These are phyloP conservation scores for Tetrahymena elliotti DNA, from an alignment of 73 alveolate genomes.

Conservation along the genomic window DNA sequence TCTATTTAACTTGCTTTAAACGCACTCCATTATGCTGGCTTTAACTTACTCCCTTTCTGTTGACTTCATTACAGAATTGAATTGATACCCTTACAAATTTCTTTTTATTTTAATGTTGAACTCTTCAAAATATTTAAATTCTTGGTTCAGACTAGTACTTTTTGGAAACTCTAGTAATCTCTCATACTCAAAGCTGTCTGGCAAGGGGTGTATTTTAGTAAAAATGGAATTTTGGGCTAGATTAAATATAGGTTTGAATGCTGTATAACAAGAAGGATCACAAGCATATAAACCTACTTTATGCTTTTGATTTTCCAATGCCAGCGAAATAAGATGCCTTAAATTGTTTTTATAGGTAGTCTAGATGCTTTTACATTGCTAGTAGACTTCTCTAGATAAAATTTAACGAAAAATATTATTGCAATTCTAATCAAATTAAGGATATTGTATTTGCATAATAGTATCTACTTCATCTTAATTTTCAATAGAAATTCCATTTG, in stretches of 20 bases:
- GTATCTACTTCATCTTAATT: not conserved
- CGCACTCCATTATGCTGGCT: not conserved
- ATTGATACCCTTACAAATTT: not conserved
- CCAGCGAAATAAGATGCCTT: not conserved
- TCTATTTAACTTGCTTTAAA: not conserved
- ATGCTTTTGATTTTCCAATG: not conserved
- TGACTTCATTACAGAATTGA: not conserved
- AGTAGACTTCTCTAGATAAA: not conserved
- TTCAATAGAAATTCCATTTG: not conserved
- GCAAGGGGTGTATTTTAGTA: not conserved
- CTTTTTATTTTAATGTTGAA: not conserved
- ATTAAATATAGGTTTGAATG: not conserved
- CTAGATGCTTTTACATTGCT: not conserved
- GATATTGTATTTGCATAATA: not conserved
- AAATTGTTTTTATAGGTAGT: not conserved
- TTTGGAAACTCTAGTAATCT: not conserved
- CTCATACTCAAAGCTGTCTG: not conserved
- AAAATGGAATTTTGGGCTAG: not conserved
- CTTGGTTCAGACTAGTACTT: not conserved
- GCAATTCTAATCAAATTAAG: not conserved
- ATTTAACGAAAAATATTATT: not conserved
- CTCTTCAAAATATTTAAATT: not conserved
- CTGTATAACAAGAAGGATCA: not conserved
- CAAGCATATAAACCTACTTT: not conserved
- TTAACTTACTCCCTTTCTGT: not conserved